Base-by-base conservation (phyloP, 129 eudicot species). In the Artemisia tridentata region DNA sequence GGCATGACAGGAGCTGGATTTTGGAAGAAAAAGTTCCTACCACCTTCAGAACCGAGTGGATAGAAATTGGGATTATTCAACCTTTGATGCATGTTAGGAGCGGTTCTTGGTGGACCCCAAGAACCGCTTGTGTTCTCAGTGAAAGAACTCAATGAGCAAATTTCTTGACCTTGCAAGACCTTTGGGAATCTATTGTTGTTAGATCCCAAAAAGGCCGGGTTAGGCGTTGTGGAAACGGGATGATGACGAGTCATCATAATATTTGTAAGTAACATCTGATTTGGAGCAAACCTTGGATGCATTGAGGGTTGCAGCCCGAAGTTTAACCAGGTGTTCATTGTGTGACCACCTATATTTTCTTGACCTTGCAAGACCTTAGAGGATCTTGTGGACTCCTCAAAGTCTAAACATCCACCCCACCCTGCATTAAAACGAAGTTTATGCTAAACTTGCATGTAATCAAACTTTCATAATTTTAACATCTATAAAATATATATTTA, bases 91-190 rank as follows among this genome's bases (percentile, higher is more conserved):
- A 63, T 18, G 64, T 78, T 76, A 77, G 73, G 63, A 63, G 74
- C 50, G 59, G 74, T 74, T 80, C 80, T 78, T 45, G 77, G 68
- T 78, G 72, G 72, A 29, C 77, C 78, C 85, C 83, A 60, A 23
- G 67, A 56, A 80, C 81, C 20, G 78, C 78, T 67, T 31, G 46
- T 77, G 83, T 18, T 78, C 69, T 79, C 80, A 72, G 59, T 82
- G 41, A 57, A 56, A 64, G 72, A 77, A 86, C 85, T 86, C 70
- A 92, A 43, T 3, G 96, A 85, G 79, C 88, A 88, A 78, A 89
- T 89, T 92, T 92, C 98, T 92, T 92, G 98, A 92, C 98, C 98
- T 92, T 92, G 98, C 98, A 92, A 92, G 96, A 92, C 98, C 98
- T 80, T 92, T 63, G 98, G 95, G 81, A 83, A 84, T 81, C 88